Evolutionary conservation across 352 stramenopile species (phyloP), one percentile per base, ranked within the genome.

Genomic region (Phytophthora idaei): DNA sequence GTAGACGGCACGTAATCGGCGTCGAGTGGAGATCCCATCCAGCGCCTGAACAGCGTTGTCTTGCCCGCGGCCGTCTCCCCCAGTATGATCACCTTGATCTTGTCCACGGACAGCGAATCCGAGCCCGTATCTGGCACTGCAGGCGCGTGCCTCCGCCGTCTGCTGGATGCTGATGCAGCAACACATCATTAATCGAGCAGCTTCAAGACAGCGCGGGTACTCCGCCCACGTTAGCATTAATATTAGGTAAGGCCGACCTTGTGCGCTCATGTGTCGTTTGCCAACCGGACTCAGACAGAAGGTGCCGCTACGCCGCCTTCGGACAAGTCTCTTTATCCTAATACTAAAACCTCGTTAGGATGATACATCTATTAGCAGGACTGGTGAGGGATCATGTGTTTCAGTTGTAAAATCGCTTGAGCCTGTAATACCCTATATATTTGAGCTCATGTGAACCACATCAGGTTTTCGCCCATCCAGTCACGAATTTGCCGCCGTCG

Each of bases 21-120:
- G 1, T 70, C 32, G 9, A 70, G 48, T 17, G 36, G 12, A 10
- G 72, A 57, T 4, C 80, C 75, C 32, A 89, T 58, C 50, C 86
- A 79, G 17, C 78, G 74, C 5, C 67, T 72, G 57, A 89, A 89
- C 4, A 90, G 68, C 54, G 66, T 67, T 10, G 82, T 88, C 58
- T 89, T 90, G 12, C 82, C 82, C 27, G 80, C 82, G 0, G 52
- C 68, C 0, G 57, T 62, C 2, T 67, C 67, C 2, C 82, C 82
- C 1, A 88, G 57, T 25, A 90, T 6, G 46, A 86, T 59, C 15
- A 90, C 60, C 59, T 90, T 90, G 54, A 81, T 6, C 34, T 76
- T 85, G 64, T 63, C 58, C 25, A 61, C n/a, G 5, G 44, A 52
- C n/a, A 45, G 11, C 12, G 25, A 27, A 37, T 55, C 21, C 31